Evolutionary conservation across 495 filamentous ascomycete genomes (phyloP), one percentile per base, ranked within the genome.

Genomic region (Hypoxylon fragiforme): DNA sequence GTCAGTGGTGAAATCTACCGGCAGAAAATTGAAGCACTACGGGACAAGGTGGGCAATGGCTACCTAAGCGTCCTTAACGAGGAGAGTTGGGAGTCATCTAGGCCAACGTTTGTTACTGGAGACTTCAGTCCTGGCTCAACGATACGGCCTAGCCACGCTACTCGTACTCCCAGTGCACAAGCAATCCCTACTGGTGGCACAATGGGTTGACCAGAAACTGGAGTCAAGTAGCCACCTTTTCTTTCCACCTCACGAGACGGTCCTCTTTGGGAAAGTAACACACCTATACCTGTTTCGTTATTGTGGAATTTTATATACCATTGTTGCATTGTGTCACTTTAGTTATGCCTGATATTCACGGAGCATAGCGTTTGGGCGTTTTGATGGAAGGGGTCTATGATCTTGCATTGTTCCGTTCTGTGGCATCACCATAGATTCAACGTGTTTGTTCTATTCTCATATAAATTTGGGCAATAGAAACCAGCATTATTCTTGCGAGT

Each of bases 31-130:
- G 90, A 94, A 68, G 87, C 87, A 9, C 72, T 96, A 13, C 86
- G 88, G 34, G 85, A 85, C 58, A 89, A 96, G 53, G 84, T 95
- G 42, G 89, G 90, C 28, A 87, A 82, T 54, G 85, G 83, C 40
- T 98, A 95, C 81, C 78, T 97, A 22, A 90, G 83, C 52, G 88
- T 90, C 3, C 77, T 97, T 37, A 85, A 85, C 49, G 94, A 96
- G 57, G 87, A 90, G 63, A 76, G 79, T n/a, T 81, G 79, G 78
- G 76, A 81, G 57, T 42, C 68, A 7, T 63, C 69, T 31, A 67
- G 68, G 28, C 64, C 68, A 14, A 44, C 69, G 12, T 75, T 70
- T 34, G 62, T 62, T 35, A 40, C 66, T 26, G 46, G 55, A 3
- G 73, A 77, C 42, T 79, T 75, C 46, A 69, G 69, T 35, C 60